Base-by-base conservation (phyloP, 805 yeast genomes). In the Pichia phayaonensis region DNA sequence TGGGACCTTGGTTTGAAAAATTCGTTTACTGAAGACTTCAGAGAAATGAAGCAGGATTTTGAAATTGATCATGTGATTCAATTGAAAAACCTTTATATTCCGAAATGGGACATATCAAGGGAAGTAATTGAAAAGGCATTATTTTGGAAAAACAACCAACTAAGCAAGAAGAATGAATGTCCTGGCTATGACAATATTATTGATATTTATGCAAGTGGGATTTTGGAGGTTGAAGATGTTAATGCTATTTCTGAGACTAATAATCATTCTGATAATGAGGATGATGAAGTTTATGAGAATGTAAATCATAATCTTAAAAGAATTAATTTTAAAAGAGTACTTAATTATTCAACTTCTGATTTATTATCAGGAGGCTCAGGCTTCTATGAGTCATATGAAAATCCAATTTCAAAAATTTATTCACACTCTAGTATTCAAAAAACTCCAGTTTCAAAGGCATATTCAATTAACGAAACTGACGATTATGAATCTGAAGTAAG, bases 61-160 rank as follows among this genome's bases (percentile, higher is more conserved):
- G 20, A 16, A 34, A 34, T 8, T 16, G 20, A 34, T 5, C 3
- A 8, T n/a, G n/a, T 8, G 8, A 8, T 15, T 5, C 3, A n/a
- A 2, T 8, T 16, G 38, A n/a, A 4, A n/a, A 34, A n/a, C 8
- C 18, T 41, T 8, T 42, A 41, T 8, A 31, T n/a, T 2, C n/a
- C 24, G 8, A 40, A 46, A 27, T 47, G 50, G 50, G 24, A 36
- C 15, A 13, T 42, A 11, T 22, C 50, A 11, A 23, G 27, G 8
- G 15, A 23, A 34, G 43, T 47, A 21, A 42, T 34, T 8, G 45
- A 47, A 24, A 42, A 47, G 13, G 49, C 40, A 15, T 20, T 40
- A 13, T 40, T 40, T 40, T 46, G 49, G 49, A 16, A 26, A 46
- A 22, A 16, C n/a, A 34, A n/a, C 4, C 34, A 29, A 34, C n/a